phyloP scores from a whole-genome alignment of 2,329 filamentous ascomycete genomes.

The Venturiaceae sp. region DNA sequence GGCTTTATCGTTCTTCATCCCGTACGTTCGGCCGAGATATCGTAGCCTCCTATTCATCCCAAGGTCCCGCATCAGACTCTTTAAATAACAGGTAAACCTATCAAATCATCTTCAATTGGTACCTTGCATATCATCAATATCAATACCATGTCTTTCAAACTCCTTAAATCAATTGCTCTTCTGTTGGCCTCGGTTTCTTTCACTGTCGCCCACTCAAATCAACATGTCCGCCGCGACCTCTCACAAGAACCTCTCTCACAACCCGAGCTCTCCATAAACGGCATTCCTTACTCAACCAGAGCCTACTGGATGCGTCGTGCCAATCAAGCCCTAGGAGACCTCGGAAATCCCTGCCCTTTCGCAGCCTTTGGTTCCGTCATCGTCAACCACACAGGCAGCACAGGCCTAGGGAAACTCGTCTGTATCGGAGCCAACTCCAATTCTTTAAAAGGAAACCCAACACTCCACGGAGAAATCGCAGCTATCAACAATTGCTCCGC shows the following conservation, averaged over 20 bases:
- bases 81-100: not conserved
- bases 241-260: not conserved
- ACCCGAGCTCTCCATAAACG: constrained; percentile 13
- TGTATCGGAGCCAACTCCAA: constrained; percentile 43
- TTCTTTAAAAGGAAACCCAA: constrained; percentile 38
- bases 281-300: constrained; percentile 29
- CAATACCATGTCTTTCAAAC: not conserved
- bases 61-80: not conserved
- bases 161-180: not conserved
- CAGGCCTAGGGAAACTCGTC: constrained; percentile 33
- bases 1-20: not conserved
- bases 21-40: not conserved
- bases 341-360: constrained; percentile 40
- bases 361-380: constrained; percentile 44
- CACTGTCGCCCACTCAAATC: not conserved
- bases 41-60: not conserved
- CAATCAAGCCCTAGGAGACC: constrained; percentile 33
- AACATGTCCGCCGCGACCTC: not conserved
- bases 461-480: constrained; percentile 46
- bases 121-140: not conserved
- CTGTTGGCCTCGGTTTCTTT: not conserved
- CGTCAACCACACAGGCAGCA: constrained; percentile 42
- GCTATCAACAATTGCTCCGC: constrained; percentile 44
- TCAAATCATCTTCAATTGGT: not conserved
- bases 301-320: constrained; percentile 45